Evolutionary conservation across 345 rosid species (phyloP).

Genomic region (Chamaenerion angustifolium): DNA sequence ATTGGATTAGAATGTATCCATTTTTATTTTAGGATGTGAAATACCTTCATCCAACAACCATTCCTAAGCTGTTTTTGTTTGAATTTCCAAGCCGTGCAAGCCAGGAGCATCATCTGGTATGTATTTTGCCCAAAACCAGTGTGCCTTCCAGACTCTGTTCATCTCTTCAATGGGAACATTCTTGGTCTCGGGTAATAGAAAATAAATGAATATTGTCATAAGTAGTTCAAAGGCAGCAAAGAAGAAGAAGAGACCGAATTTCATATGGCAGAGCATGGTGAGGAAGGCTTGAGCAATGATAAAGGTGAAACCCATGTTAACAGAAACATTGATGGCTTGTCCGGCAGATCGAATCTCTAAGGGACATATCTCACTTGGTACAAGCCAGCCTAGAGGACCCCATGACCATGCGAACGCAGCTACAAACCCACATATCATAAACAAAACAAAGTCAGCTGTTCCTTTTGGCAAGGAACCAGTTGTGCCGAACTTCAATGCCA

Average conservation of each 20-base stretch:
- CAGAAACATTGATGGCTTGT: slow-evolving; percentile 32
- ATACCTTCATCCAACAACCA: no score
- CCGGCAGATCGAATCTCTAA: slow-evolving; percentile 38
- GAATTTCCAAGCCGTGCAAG: no score
- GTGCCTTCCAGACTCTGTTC: slow-evolving; percentile 30
- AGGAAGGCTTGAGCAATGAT: slow-evolving; percentile 35
- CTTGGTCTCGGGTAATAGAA: slow-evolving; percentile 36
- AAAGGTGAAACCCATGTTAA: slow-evolving; percentile 51
- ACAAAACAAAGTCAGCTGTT: slow-evolving; percentile 13
- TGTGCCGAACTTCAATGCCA: slow-evolving; percentile 19
- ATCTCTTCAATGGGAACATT: slow-evolving; percentile 40
- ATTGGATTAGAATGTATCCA: no score
- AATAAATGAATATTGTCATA: slow-evolving; percentile 30
- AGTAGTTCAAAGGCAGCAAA: slow-evolving; percentile 21
- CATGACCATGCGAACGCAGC: slow-evolving; percentile 56
- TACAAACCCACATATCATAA: slow-evolving; percentile 26
- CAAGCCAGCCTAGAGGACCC: slow-evolving; percentile 51
- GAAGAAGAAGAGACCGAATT: slow-evolving; percentile 43
- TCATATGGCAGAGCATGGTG: slow-evolving; percentile 40
- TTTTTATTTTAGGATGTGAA: no score
- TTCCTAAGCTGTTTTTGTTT: no score
- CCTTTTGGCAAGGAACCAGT: slow-evolving; percentile 12
- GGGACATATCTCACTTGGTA: slow-evolving; percentile 39
- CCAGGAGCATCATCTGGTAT: slow-evolving; percentile 19
- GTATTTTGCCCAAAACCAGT: slow-evolving; percentile 34